Conservation (phyloP, 305 asterid species). For the Solanum hybrid region DNA sequence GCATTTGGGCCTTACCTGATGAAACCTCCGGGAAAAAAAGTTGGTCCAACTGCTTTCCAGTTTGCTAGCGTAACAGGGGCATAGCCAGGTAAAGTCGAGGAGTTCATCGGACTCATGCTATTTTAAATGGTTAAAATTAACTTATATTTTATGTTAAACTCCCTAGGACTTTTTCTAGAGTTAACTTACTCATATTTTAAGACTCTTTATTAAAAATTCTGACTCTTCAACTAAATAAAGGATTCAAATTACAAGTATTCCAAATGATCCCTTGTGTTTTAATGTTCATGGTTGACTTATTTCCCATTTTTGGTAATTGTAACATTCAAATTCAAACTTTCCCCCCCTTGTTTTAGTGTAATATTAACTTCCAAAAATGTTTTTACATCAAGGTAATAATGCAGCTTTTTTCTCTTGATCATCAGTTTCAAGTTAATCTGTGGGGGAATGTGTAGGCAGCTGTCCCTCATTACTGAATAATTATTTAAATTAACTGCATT, state of each 20-base stretch:
- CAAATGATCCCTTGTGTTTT: background rate
- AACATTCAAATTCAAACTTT: background rate
- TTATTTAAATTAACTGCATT: background rate
- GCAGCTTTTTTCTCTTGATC: background rate
- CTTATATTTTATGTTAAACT: background rate
- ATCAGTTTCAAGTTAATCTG: background rate
- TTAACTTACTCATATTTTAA: background rate
- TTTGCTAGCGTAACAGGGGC: background rate
- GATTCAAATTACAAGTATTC: background rate
- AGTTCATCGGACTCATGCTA: background rate
- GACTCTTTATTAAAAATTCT: background rate
- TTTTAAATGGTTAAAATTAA: background rate
- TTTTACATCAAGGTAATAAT: background rate
- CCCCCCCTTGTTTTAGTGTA: background rate
- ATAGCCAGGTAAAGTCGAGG: background rate
- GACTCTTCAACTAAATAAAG: background rate
- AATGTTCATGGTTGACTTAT: background rate
- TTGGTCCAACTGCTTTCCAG: background rate
- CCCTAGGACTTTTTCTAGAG: background rate
- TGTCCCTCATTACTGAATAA: constrained; percentile 6
- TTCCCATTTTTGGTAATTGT: background rate
- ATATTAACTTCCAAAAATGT: background rate
- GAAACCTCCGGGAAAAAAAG: background rate
- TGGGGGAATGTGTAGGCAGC: constrained; percentile 3
- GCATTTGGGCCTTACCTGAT: background rate